phyloP scores from a whole-genome alignment of 1,284 basidiomycete species.

The Melampsora larici-populina region DNA sequence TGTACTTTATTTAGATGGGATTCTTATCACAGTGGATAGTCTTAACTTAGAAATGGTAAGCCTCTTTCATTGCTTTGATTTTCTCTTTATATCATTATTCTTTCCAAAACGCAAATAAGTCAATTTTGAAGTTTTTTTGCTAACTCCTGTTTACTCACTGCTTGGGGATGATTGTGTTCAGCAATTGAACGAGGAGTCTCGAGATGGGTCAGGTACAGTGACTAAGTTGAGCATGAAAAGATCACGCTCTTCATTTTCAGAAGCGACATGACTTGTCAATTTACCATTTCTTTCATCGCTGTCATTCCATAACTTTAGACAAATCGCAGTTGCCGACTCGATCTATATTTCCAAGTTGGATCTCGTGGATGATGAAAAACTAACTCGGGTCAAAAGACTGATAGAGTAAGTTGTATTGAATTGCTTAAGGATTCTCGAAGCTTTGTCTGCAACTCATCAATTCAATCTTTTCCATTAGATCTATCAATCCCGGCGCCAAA shows the following conservation, averaged over 20 bases:
- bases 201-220: slow-evolving; percentile 27
- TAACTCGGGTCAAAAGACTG: not conserved
- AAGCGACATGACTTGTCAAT: not conserved
- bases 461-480: not conserved
- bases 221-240: slow-evolving; percentile 9
- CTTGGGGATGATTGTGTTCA: not conserved
- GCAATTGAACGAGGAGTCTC: slow-evolving; percentile 40
- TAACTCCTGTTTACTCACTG: not conserved
- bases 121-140: not conserved
- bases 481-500: slow-evolving; percentile 19
- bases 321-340: slow-evolving; percentile 38
- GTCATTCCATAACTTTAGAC: not conserved
- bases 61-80: not conserved
- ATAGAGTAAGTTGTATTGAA: slow-evolving; percentile 12
- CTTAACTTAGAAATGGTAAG: slow-evolving; percentile 36
- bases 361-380: slow-evolving; percentile 13
- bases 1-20: slow-evolving; percentile 38
- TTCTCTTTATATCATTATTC: not conserved
- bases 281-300: not conserved
- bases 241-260: not conserved
- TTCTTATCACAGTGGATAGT: slow-evolving; percentile 38
- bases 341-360: slow-evolving; percentile 38
- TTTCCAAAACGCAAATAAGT: not conserved
- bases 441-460: not conserved
- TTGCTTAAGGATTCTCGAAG: not conserved